Evolutionary conservation across 176 grass and related monocot genomes (phyloP).

Genomic region (Ensete ventricosum): DNA sequence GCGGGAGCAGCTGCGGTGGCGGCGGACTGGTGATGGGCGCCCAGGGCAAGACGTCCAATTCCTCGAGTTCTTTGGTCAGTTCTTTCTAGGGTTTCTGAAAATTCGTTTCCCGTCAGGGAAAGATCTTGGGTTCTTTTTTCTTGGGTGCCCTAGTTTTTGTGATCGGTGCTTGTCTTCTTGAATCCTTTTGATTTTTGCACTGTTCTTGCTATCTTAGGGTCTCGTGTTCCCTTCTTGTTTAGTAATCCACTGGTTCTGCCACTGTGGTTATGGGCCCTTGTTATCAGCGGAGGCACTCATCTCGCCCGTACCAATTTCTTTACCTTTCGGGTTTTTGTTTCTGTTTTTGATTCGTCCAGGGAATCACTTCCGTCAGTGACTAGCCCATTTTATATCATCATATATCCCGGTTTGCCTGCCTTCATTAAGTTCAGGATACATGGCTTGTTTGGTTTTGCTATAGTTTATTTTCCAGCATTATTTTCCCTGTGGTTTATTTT

Average conservation of each 20-base stretch:
- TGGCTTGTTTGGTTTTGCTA: not conserved
- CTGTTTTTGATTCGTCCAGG: not conserved
- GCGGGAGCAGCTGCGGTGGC: not conserved
- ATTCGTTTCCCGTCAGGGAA: not conserved
- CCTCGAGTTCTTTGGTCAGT: slow-evolving; percentile 12
- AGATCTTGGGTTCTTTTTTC: not conserved
- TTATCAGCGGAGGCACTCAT: not conserved
- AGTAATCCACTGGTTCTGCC: not conserved
- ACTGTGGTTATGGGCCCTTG: too few relatives aligned
- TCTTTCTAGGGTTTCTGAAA: not conserved
- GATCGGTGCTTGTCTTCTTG: not conserved
- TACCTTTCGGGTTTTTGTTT: not conserved
- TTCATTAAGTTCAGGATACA: too few relatives aligned
- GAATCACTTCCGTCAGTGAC: not conserved
- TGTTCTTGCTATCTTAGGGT: not conserved
- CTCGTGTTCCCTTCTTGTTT: not conserved
- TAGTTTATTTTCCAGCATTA: not conserved
- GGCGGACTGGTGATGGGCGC: slow-evolving; percentile 3
- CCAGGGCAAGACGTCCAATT: slow-evolving; percentile 5
- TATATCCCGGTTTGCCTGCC: too few relatives aligned
- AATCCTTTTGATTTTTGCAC: not conserved
- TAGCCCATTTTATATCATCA: not conserved
- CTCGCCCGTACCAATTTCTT: too few relatives aligned
- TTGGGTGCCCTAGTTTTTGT: slow-evolving; percentile 10
- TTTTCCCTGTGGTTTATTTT: not conserved